Evolutionary conservation across 768 basidiomycete species (phyloP), one percentile per base, ranked within the genome.

Genomic region (Mrakia frigida): DNA sequence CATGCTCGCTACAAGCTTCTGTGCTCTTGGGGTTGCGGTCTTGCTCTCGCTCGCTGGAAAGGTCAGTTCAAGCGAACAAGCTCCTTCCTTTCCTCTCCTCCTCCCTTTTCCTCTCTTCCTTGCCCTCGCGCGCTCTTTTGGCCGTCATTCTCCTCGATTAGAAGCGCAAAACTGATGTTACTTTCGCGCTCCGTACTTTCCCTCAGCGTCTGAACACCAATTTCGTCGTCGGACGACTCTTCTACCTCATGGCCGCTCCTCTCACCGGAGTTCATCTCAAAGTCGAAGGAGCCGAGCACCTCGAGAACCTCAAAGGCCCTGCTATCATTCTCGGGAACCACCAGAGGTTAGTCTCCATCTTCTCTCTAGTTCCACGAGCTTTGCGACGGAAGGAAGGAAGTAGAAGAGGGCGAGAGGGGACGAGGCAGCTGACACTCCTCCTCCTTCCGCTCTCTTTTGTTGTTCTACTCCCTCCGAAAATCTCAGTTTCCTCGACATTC

Each of bases 251-350:
- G 74, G 88, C 89, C 69, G 86, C 88, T 46, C 88, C 87, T 25
- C 82, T 88, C 3, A 81, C 96, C 63, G 90, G 89, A 79, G 83
- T 95, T 78, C 82, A 84, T 65, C 85, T 97, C 80, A 88, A 89
- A 75, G 87, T 98, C 46, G 94, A 98, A 82, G 94, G 94, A 16
- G 89, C 89, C 81, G 93, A 98, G 82, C 85, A 94, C 82, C 85
- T 98, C 63, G 31, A 71, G 37, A 83, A 85, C 79, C 87, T 86
- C n/a, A 80, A 80, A 16, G 84, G 86, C 70, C 92, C 94, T 11
- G 88, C 89, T 0, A 88, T 98, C 18, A 83, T 93, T 37, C 87
- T 98, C 81, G 88, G 87, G 18, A 98, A 98, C 82, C 96, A 98
- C 82, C 96, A 98, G 86, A 94, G 91, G 73, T 75, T n/a, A 28